These are phyloP conservation scores for Grosmannia penicillata DNA, from an alignment of 2,329 filamentous ascomycete species.

Conservation along the genomic window DNA sequence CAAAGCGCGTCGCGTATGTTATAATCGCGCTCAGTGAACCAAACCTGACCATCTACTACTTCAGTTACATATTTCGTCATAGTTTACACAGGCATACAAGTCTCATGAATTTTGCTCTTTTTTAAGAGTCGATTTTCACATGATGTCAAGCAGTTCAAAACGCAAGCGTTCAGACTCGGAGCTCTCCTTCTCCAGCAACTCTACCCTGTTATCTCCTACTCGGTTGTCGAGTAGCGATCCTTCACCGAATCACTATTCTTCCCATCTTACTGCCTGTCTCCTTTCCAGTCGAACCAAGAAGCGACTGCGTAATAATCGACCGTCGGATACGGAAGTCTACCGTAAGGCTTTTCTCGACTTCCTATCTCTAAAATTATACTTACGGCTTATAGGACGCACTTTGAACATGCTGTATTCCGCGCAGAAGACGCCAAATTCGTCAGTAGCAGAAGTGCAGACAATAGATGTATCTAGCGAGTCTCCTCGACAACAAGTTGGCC, in stretches of 20 bases:
- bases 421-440: too few species aligned
- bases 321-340: slow-evolving; percentile 39
- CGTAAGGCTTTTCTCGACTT: slow-evolving; percentile 24
- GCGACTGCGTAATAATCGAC: slow-evolving; percentile 42
- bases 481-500: too few species aligned
- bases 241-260: slow-evolving; percentile 19
- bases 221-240: slow-evolving; percentile 14
- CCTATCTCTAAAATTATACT: background rate
- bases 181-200: slow-evolving; percentile 29
- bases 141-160: slow-evolving; percentile 36
- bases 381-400: slow-evolving; percentile 32
- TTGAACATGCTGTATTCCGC: slow-evolving; percentile 41
- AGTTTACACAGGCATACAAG: too few species aligned
- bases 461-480: too few species aligned
- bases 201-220: slow-evolving; percentile 26
- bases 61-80: too few species aligned
- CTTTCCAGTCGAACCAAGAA: slow-evolving; percentile 45
- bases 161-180: slow-evolving; percentile 49
- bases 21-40: too few species aligned
- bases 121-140: too few species aligned
- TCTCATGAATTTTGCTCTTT: background rate
- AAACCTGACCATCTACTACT: too few species aligned
- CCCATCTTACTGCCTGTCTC: slow-evolving; percentile 23
- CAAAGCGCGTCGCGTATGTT: too few species aligned
- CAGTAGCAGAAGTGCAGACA: too few species aligned